These are phyloP conservation scores for Amylocystis lapponica DNA, from an alignment of 768 basidiomycete species.

Conservation along the genomic window DNA sequence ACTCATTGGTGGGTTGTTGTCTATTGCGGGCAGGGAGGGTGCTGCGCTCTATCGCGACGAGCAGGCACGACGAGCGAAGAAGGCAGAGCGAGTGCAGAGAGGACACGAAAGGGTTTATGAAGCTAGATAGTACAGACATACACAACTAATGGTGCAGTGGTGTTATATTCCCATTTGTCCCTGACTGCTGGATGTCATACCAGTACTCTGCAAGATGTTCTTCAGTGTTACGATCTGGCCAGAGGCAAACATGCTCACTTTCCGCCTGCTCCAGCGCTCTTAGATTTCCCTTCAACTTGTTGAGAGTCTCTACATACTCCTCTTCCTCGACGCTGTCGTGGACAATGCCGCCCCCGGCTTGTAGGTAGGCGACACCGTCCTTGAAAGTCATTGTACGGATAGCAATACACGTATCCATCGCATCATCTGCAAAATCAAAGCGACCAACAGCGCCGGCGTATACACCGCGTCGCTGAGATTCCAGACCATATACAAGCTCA, in stretches of 20 bases:
- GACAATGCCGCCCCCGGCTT: conserved; percentile 97
- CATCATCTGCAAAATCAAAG: conserved; percentile 91
- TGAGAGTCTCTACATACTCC: conserved; percentile 94
- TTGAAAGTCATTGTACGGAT: conserved; percentile 98
- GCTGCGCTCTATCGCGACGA: conserved; percentile 38
- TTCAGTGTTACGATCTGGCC: too few relatives aligned
- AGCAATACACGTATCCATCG: conserved; percentile 98
- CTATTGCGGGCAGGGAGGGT: conserved; percentile 81
- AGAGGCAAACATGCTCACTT: conserved; percentile 65
- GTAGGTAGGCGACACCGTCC: conserved; percentile 83
- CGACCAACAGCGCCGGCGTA: conserved; percentile 98
- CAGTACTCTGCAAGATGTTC: conserved; percentile 55
- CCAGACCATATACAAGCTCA: conserved; percentile 82
- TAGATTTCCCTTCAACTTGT: conserved; percentile 87
- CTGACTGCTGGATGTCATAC: conserved; percentile 51
- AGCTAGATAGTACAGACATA: conserved; percentile 3
- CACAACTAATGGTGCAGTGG: conserved; percentile 5
- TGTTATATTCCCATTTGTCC: too few relatives aligned
- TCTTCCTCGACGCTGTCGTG: conserved; percentile 96
- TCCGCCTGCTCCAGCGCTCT: conserved; percentile 84
- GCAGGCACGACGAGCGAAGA: conserved; percentile 11
- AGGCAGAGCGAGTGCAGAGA: not conserved
- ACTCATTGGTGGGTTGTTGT: conserved; percentile 82
- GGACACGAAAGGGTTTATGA: not conserved
- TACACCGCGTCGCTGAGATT: conserved; percentile 85